Evolutionary conservation across 495 filamentous ascomycete species (phyloP).

Genomic region (Thozetella sp.): DNA sequence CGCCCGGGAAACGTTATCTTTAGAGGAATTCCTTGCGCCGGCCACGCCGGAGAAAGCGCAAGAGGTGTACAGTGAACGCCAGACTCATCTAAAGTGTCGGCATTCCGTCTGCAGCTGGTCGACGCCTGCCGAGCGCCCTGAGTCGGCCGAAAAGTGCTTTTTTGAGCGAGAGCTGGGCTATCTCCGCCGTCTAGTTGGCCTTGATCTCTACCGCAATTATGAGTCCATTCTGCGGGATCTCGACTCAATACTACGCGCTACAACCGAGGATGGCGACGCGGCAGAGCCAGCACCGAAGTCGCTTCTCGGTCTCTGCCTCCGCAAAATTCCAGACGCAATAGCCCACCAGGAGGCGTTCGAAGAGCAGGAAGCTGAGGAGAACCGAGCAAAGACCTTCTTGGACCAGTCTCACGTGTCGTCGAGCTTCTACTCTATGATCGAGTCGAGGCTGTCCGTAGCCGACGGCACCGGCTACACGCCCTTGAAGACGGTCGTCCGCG

Average conservation of each 20-base stretch:
- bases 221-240: constrained; percentile 45
- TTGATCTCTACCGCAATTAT: constrained; percentile 12
- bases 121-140: too few relatives aligned
- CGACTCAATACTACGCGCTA: constrained; percentile 48
- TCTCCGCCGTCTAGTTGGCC: constrained; percentile 9
- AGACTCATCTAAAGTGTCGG: too few relatives aligned
- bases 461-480: constrained; percentile 65
- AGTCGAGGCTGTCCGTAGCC: constrained; percentile 47
- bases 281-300: constrained; percentile 34
- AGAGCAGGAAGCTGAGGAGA: constrained; percentile 48
- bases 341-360: constrained; percentile 57
- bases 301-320: constrained; percentile 65
- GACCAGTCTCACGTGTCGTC: constrained; percentile 36
- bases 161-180: constrained; percentile 15
- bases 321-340: constrained; percentile 66
- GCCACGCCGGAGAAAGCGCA: too few relatives aligned
- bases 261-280: constrained; percentile 15
- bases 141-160: constrained; percentile 3
- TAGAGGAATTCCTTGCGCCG: too few relatives aligned
- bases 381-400: constrained; percentile 40
- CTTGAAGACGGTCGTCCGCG: constrained; percentile 63
- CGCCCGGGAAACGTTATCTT: too few relatives aligned
- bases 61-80: too few relatives aligned
- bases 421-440: constrained; percentile 68
- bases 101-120: constrained; percentile 6